These are phyloP conservation scores for Coemansia pectinata DNA, from an alignment of 192 early-diverging fungal species.

Conservation along the genomic window DNA sequence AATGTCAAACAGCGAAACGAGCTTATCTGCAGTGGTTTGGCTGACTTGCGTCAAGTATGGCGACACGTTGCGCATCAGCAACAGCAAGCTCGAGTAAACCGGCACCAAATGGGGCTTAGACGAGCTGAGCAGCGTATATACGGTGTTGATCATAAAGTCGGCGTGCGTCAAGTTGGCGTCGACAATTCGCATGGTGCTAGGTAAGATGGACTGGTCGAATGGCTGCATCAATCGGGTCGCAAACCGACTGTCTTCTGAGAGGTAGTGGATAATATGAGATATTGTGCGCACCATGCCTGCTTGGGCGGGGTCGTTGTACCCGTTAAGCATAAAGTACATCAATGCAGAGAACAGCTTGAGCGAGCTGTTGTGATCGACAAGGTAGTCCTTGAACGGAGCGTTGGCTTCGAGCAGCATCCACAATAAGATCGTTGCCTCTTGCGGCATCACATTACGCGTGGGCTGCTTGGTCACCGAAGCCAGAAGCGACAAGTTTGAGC, in stretches of 20 bases:
- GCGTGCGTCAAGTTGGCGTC: constrained; percentile 67
- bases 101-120: constrained; percentile 65
- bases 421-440: constrained; percentile 78
- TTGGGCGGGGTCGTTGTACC: constrained; percentile 42
- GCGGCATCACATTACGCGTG: constrained; percentile 37
- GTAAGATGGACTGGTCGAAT: constrained; percentile 56
- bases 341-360: constrained; percentile 46
- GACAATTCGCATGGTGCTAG: constrained; percentile 60
- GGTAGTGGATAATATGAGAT: constrained; percentile 60
- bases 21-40: constrained; percentile 67
- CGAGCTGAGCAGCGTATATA: constrained; percentile 73
- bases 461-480: constrained; percentile 44
- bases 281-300: constrained; percentile 69
- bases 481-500: constrained; percentile 43
- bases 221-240: constrained; percentile 52
- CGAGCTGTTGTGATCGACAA: constrained; percentile 50
- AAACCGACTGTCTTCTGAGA: constrained; percentile 50
- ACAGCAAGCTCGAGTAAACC: constrained; percentile 76
- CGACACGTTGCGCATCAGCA: constrained; percentile 79
- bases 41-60: constrained; percentile 79
- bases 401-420: constrained; percentile 87
- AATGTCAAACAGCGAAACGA: constrained; percentile 73
- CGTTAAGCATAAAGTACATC: constrained; percentile 52
- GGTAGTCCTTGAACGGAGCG: constrained; percentile 48
- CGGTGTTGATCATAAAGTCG: constrained; percentile 83